phyloP scores from a whole-genome alignment of 1,139 yeast species.

The Zygotorulaspora mrakii region DNA sequence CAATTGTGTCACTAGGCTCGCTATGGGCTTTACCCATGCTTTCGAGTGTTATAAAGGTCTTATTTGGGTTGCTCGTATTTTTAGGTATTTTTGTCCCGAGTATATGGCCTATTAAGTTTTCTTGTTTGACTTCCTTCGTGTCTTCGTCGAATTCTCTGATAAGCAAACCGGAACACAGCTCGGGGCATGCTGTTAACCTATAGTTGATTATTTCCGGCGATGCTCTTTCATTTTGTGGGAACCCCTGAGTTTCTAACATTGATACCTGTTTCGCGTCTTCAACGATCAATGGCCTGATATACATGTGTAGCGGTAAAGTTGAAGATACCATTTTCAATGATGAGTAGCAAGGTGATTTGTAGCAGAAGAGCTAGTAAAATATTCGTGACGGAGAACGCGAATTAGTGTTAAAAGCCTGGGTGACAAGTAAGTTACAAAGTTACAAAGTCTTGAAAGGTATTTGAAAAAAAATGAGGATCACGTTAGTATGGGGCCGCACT shows the following conservation, averaged over 20 bases:
- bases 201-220: constrained; percentile 60
- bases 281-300: constrained; percentile 75
- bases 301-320: constrained; percentile 57
- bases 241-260: constrained; percentile 64
- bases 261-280: constrained; percentile 63
- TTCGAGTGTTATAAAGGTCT: constrained; percentile 52
- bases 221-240: constrained; percentile 66
- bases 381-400: too few species aligned
- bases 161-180: constrained; percentile 82
- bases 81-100: constrained; percentile 69
- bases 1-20: constrained; percentile 71
- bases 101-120: constrained; percentile 77
- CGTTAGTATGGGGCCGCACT: too few species aligned
- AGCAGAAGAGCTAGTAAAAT: too few species aligned
- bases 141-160: constrained; percentile 57
- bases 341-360: too few species aligned
- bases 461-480: too few species aligned
- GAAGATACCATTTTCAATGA: constrained; percentile 16
- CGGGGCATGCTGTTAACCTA: constrained; percentile 80
- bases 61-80: constrained; percentile 40
- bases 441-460: too few species aligned
- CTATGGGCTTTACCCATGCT: constrained; percentile 67
- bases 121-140: constrained; percentile 43
- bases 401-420: too few species aligned
- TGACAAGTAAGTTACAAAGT: too few species aligned